Evolutionary conservation across 208 protist species (phyloP).

Genomic region (Hexamita inflata): DNA sequence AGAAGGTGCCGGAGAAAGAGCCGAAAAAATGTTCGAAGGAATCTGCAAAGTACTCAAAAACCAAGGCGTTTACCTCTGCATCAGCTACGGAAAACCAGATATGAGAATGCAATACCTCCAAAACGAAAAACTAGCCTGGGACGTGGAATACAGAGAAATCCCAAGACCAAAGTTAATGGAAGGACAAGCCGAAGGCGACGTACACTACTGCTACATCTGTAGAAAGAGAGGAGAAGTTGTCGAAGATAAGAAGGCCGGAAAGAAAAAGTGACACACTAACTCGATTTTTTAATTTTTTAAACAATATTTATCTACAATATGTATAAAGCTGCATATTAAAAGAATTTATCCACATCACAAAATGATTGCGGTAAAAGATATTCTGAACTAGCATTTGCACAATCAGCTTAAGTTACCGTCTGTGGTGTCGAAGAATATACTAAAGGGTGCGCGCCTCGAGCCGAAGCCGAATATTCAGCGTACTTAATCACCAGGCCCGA

Average conservation of each 20-base stretch:
- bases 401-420: too few relatives aligned
- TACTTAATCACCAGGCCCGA: too few relatives aligned
- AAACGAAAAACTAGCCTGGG: slow-evolving; percentile 12
- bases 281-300: too few relatives aligned
- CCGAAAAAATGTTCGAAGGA: not conserved
- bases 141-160: not conserved
- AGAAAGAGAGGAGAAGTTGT: slow-evolving; percentile 20
- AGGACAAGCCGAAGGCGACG: not conserved
- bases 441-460: too few relatives aligned
- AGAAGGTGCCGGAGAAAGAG: not conserved
- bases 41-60: not conserved
- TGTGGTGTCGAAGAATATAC: too few relatives aligned
- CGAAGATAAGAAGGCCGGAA: not conserved
- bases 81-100: slow-evolving; percentile 14
- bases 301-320: too few relatives aligned
- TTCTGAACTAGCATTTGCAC: too few relatives aligned
- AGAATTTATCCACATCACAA: too few relatives aligned
- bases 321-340: too few relatives aligned
- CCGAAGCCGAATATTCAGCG: too few relatives aligned
- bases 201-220: not conserved
- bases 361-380: too few relatives aligned
- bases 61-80: slow-evolving; percentile 15
- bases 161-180: slow-evolving; percentile 10
- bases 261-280: not conserved
- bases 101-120: slow-evolving; percentile 17